Evolutionary conservation across 345 rosid species (phyloP).

Genomic region (Rhodomyrtus tomentosa): DNA sequence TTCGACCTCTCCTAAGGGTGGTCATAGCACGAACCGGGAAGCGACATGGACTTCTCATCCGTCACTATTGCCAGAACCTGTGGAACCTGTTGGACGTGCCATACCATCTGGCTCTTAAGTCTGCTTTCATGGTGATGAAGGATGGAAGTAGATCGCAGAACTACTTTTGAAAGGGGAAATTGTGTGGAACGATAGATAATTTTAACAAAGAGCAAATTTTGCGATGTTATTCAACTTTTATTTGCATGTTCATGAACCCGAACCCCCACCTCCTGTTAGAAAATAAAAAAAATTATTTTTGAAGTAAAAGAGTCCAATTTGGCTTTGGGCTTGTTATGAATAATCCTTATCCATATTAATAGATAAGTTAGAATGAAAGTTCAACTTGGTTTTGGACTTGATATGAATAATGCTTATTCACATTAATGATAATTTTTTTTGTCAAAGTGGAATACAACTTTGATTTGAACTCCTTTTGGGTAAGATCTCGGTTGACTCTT

Average conservation of each 20-base stretch:
- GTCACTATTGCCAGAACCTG: not conserved
- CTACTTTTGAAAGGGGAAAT: not conserved
- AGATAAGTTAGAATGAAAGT: too few species aligned
- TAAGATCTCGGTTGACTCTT: too few species aligned
- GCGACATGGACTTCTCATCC: not conserved
- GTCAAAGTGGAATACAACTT: too few species aligned
- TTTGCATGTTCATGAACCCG: not conserved
- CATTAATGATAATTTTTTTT: too few species aligned
- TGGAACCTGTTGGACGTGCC: not conserved
- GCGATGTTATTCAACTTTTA: not conserved
- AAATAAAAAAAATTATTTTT: too few species aligned
- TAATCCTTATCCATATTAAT: too few species aligned
- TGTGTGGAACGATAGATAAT: not conserved
- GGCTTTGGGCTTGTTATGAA: too few species aligned
- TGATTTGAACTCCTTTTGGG: accelerated
- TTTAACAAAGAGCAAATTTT: not conserved
- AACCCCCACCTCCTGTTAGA: too few species aligned
- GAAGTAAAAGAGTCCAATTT: too few species aligned
- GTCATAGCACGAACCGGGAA: not conserved
- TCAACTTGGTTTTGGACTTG: too few species aligned
- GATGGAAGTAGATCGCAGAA: not conserved
- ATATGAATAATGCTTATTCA: too few species aligned
- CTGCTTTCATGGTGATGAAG: not conserved
- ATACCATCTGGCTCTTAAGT: not conserved
- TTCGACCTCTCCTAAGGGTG: slow-evolving; percentile 1